phyloP scores from a whole-genome alignment of 352 stramenopile genomes.

The Peronospora destructor region DNA sequence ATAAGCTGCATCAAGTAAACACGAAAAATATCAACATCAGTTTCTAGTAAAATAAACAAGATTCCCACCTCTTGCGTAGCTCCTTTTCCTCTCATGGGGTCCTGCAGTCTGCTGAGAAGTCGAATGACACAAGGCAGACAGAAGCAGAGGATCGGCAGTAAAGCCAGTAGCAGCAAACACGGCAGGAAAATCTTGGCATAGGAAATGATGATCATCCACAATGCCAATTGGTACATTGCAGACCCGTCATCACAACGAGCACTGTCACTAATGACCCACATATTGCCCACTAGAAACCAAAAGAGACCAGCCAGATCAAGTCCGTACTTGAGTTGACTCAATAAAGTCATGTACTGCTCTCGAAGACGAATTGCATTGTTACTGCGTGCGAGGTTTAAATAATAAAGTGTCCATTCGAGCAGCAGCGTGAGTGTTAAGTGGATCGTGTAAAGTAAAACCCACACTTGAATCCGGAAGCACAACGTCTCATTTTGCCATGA shows the following conservation, averaged over 20 bases:
- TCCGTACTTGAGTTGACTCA: slow-evolving; percentile 78
- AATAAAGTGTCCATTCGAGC: slow-evolving; percentile 76
- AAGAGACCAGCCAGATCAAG: slow-evolving; percentile 72
- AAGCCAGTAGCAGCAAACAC: slow-evolving; percentile 82
- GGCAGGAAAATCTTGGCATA: slow-evolving; percentile 92
- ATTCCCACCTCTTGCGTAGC: slow-evolving; percentile 58
- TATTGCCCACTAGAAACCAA: slow-evolving; percentile 85
- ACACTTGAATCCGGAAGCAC: slow-evolving; percentile 81
- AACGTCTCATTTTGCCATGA: slow-evolving; percentile 64
- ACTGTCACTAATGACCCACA: slow-evolving; percentile 85
- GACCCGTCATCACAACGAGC: slow-evolving; percentile 72
- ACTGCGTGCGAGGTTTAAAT: slow-evolving; percentile 46
- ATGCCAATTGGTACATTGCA: slow-evolving; percentile 71
- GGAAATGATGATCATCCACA: slow-evolving; percentile 90
- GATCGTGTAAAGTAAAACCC: slow-evolving; percentile 69
- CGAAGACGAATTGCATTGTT: slow-evolving; percentile 54
- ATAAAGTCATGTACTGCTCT: slow-evolving; percentile 58
- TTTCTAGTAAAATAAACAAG: not conserved
- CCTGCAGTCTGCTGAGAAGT: slow-evolving; percentile 84
- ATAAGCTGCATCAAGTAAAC: slow-evolving; percentile 39
- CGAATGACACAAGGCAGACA: slow-evolving; percentile 90
- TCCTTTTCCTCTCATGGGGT: slow-evolving; percentile 83
- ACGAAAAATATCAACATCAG: too few species aligned
- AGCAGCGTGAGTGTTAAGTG: slow-evolving; percentile 60
- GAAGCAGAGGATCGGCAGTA: slow-evolving; percentile 91